Evolutionary conservation across 345 rosid genomes (phyloP).

Genomic region (Syzygium oleosum): DNA sequence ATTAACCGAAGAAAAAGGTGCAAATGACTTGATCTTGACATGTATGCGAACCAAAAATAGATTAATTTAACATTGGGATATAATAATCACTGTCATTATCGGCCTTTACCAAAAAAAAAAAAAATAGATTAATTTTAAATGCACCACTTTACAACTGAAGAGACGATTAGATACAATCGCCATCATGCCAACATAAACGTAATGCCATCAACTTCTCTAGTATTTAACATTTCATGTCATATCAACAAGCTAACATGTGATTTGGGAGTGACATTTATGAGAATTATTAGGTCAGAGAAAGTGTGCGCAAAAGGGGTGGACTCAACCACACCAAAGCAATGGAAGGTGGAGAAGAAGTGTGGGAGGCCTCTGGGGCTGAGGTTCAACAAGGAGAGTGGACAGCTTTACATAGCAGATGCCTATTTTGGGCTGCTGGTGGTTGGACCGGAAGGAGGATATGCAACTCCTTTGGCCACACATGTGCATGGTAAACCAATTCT

Average conservation of each 20-base stretch:
- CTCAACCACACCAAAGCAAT: conserved; percentile 82
- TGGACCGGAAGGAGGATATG: conserved; percentile 83
- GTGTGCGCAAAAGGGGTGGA: conserved; percentile 65
- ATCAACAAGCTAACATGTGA: neutral
- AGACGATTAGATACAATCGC: neutral
- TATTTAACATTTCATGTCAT: neutral
- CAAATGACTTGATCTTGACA: neutral
- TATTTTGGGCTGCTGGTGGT: conserved; percentile 77
- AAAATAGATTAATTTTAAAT: neutral
- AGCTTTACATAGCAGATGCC: conserved; percentile 87
- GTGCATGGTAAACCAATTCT: conserved; percentile 57
- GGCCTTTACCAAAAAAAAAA: too few species aligned
- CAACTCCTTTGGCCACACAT: conserved; percentile 69
- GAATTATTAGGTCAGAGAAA: conserved; percentile 64
- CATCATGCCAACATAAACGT: neutral
- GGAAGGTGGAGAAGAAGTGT: conserved; percentile 81
- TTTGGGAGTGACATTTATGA: neutral
- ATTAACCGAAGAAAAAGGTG: neutral
- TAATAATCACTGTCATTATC: too few species aligned
- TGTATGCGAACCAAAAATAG: neutral
- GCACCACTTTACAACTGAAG: neutral
- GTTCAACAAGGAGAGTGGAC: conserved; percentile 52
- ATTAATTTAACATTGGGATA: too few species aligned
- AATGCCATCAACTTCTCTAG: neutral
- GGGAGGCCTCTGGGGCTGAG: conserved; percentile 88